Evolutionary conservation across 495 filamentous ascomycete species (phyloP).

Genomic region (Penicilliopsis zonata): DNA sequence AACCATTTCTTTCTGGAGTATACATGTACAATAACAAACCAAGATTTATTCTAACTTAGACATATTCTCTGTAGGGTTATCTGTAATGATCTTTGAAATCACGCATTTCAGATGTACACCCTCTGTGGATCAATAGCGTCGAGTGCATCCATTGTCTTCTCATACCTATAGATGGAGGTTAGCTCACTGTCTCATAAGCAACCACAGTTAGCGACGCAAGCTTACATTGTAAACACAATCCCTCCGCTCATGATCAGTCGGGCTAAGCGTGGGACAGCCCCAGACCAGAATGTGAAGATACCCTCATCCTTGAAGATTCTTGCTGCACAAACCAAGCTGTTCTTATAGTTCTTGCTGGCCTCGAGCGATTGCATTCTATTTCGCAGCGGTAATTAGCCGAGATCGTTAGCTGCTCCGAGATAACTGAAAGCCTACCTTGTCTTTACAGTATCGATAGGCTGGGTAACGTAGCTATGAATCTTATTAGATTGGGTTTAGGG

Average conservation of each 20-base stretch:
- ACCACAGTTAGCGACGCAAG: slow-evolving; percentile 3
- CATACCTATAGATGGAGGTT: slow-evolving; percentile 48
- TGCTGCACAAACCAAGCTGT: slow-evolving; percentile 75
- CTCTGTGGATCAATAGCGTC: slow-evolving; percentile 72
- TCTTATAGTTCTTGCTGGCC: slow-evolving; percentile 70
- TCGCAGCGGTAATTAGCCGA: slow-evolving; percentile 7
- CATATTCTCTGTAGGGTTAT: too few relatives aligned
- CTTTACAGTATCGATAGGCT: slow-evolving; percentile 92
- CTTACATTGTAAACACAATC: slow-evolving; percentile 92
- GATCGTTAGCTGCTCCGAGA: neutral
- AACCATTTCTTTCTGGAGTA: too few relatives aligned
- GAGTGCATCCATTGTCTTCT: slow-evolving; percentile 89
- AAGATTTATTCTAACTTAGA: too few relatives aligned
- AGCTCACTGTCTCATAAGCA: slow-evolving; percentile 2
- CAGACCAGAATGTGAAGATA: slow-evolving; percentile 83
- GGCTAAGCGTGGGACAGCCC: slow-evolving; percentile 74
- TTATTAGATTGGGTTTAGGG: too few relatives aligned
- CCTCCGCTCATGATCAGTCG: slow-evolving; percentile 83
- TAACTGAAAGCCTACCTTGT: slow-evolving; percentile 43
- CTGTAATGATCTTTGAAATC: too few relatives aligned
- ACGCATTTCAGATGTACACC: slow-evolving; percentile 56
- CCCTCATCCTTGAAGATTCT: slow-evolving; percentile 85
- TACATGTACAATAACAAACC: too few relatives aligned
- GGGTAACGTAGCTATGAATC: slow-evolving; percentile 42
- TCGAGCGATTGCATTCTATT: slow-evolving; percentile 91